Conservation (phyloP, 1,139 yeast species). For the Geotrichum siamense region DNA sequence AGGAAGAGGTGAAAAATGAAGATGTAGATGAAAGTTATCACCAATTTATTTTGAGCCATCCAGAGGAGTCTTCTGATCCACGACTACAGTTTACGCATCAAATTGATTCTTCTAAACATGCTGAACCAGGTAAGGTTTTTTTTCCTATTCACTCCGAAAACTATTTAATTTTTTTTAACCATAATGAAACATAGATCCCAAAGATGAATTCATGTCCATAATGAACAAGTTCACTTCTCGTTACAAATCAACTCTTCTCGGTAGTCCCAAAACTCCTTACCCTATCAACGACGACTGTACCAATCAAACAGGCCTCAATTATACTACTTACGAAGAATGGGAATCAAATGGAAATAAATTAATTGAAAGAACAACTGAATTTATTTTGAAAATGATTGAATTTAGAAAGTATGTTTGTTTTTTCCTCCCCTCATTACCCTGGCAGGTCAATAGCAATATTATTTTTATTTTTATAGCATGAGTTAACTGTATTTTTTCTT, state of each 20-base stretch:
- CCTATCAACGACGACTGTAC: not conserved
- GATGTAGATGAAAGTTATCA: not conserved
- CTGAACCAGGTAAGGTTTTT: not conserved
- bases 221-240: constrained; percentile 3
- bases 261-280: not conserved
- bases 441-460: not conserved
- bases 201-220: constrained; percentile 1
- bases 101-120: not conserved
- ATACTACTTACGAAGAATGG: constrained; percentile 21
- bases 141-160: not conserved
- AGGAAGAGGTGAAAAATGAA: not conserved
- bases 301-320: not conserved
- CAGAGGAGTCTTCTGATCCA: not conserved
- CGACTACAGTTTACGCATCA: not conserved
- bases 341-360: constrained; percentile 18
- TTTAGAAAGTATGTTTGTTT: constrained; percentile 15
- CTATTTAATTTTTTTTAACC: not conserved
- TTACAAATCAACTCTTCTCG: not conserved
- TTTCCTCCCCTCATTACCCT: not conserved
- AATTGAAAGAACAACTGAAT: constrained; percentile 14
- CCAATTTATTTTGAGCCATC: not conserved
- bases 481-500: not conserved
- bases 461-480: not conserved
- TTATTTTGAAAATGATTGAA: constrained; percentile 16
- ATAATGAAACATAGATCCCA: not conserved